Conservation (phyloP, 306 rosid genomes). For the Argentina anserina region DNA sequence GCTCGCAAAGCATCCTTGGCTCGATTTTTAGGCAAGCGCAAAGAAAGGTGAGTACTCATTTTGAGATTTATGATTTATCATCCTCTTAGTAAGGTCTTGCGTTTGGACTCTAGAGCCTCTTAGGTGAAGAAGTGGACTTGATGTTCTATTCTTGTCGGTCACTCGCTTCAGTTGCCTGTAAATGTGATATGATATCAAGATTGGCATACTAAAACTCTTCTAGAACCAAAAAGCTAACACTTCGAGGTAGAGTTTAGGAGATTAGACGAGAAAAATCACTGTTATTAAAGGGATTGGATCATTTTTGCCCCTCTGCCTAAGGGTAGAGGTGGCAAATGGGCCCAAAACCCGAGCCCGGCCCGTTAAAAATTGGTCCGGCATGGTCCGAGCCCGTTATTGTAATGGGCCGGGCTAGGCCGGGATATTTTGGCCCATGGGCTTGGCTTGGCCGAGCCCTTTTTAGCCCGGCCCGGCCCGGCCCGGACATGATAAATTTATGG, state of each 20-base stretch:
- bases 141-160: not conserved
- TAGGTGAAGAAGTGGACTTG: not conserved
- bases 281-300: not conserved
- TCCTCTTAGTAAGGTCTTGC: not conserved
- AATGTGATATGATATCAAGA: not conserved
- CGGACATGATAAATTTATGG: no score
- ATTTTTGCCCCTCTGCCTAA: not conserved
- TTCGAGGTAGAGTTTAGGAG: not conserved
- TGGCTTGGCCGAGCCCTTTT: no score
- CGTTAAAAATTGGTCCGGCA: no score
- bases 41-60: not conserved
- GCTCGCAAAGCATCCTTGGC: conserved; percentile 90
- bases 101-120: not conserved
- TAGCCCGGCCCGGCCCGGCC: no score
- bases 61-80: not conserved
- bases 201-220: not conserved
- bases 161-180: not conserved
- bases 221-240: not conserved
- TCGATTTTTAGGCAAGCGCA: conserved; percentile 77
- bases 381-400: no score
- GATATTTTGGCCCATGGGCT: no score
- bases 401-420: no score
- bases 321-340: no score
- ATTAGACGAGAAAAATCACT: not conserved
- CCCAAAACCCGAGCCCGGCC: no score